These are phyloP conservation scores for Ogataea nonfermentans DNA, from an alignment of 805 yeast genomes.

Conservation along the genomic window DNA sequence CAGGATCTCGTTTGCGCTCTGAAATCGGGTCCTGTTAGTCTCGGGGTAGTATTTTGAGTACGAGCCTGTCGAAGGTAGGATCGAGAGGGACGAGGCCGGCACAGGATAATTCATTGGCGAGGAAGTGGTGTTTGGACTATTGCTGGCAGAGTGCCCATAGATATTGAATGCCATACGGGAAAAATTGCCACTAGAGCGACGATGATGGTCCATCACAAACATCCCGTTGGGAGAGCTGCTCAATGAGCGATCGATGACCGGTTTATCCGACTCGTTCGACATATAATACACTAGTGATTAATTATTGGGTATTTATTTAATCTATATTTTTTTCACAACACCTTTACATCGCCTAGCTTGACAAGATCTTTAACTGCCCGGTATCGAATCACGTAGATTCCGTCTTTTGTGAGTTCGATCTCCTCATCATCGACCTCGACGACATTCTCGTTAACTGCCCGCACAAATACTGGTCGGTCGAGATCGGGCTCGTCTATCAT, in stretches of 20 bases:
- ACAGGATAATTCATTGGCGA: slow-evolving; percentile 14
- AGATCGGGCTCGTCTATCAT: slow-evolving; percentile 83
- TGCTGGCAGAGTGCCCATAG: slow-evolving; percentile 41
- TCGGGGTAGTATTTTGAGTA: slow-evolving; percentile 25
- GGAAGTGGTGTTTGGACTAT: slow-evolving; percentile 14
- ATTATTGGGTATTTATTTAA: neutral
- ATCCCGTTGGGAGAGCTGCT: slow-evolving; percentile 25
- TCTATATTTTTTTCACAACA: slow-evolving; percentile 32
- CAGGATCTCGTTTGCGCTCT: slow-evolving; percentile 34
- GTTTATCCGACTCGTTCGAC: slow-evolving; percentile 6
- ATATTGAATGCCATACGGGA: slow-evolving; percentile 61
- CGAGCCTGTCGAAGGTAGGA: slow-evolving; percentile 21
- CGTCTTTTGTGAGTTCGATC: slow-evolving; percentile 56
- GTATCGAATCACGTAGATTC: slow-evolving; percentile 75
- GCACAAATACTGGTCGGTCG: slow-evolving; percentile 73
- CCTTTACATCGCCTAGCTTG: slow-evolving; percentile 40
- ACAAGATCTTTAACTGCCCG: slow-evolving; percentile 45
- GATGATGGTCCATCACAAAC: slow-evolving; percentile 21
- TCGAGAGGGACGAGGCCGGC: slow-evolving; percentile 24
- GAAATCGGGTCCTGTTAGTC: slow-evolving; percentile 29
- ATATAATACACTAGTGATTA: neutral
- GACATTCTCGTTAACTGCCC: slow-evolving; percentile 42
- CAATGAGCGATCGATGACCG: slow-evolving; percentile 13
- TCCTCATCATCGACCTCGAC: slow-evolving; percentile 51
- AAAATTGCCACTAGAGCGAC: slow-evolving; percentile 35